Conservation (phyloP, 2,329 filamentous ascomycete genomes). For the Lachnellula willkommii region DNA sequence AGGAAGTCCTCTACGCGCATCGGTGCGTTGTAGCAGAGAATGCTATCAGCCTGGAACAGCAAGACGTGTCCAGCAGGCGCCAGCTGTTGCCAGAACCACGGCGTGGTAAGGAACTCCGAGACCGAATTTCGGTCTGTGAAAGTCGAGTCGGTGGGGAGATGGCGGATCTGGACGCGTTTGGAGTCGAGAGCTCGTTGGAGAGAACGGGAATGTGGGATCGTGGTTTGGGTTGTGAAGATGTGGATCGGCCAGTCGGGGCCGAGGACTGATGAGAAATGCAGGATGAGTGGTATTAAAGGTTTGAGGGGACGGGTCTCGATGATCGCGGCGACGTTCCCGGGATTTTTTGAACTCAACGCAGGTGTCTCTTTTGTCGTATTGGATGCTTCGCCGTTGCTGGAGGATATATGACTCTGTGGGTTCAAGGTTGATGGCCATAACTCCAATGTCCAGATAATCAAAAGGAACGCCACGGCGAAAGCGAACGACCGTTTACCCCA, state of each 20-base stretch:
- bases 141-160: no score
- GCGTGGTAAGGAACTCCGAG: background rate
- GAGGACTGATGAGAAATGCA: background rate
- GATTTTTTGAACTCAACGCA: background rate
- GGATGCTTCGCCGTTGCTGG: no score
- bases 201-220: no score
- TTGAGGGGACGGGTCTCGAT: background rate
- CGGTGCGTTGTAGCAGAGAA: constrained; percentile 25
- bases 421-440: no score
- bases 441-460: no score
- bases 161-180: no score
- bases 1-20: constrained; percentile 26
- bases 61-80: constrained; percentile 25
- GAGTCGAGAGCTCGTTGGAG: no score
- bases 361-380: no score
- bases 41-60: constrained; percentile 28
- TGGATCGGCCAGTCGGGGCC: background rate
- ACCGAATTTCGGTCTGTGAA: no score
- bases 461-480: no score
- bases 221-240: background rate
- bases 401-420: no score
- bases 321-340: background rate
- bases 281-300: background rate
- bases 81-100: constrained; percentile 28
- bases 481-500: no score